Evolutionary conservation across 2,329 filamentous ascomycete species (phyloP).

Genomic region (Botryosphaeria dothidea): DNA sequence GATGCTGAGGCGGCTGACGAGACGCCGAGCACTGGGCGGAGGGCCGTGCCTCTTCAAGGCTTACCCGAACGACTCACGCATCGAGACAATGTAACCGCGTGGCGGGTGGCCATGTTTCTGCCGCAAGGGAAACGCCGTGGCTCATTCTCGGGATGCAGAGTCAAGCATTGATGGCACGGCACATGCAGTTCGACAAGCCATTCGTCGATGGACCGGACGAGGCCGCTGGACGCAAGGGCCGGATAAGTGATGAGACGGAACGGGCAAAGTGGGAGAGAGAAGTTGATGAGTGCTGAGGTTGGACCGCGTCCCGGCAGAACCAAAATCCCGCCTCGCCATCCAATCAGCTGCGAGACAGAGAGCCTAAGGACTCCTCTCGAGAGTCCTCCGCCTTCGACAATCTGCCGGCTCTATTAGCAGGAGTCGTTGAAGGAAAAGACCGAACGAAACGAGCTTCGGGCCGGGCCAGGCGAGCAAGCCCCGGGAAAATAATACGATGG

Average conservation of each 20-base stretch:
- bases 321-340: neutral
- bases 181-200: neutral
- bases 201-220: no score
- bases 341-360: neutral
- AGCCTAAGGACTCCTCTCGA: no score
- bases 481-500: neutral
- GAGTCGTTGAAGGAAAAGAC: neutral
- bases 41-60: neutral
- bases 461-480: neutral
- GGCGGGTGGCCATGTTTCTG: neutral
- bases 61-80: neutral
- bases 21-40: neutral
- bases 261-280: no score
- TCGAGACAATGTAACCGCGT: neutral
- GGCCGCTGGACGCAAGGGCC: no score
- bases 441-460: neutral
- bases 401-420: no score
- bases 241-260: no score
- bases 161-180: neutral
- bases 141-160: neutral
- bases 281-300: no score
- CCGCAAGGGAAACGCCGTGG: neutral
- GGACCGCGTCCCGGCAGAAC: neutral
- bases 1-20: neutral
- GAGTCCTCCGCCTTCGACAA: no score